Conservation (phyloP, 179 eudicot species). For the Gypsophila paniculata region DNA sequence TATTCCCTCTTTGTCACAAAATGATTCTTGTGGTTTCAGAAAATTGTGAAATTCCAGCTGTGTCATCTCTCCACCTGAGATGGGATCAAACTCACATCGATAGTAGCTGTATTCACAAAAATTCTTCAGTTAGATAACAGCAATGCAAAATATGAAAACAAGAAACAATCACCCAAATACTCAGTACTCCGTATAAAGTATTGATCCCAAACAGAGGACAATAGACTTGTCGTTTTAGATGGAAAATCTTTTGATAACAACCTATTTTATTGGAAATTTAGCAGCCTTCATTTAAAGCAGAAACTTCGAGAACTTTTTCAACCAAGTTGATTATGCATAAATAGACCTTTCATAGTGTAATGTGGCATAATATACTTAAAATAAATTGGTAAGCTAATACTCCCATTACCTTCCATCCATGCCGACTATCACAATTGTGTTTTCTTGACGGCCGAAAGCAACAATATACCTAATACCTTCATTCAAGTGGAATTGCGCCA, state of each 20-base stretch:
- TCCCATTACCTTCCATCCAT: slow-evolving; percentile 76
- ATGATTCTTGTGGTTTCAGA: slow-evolving; percentile 31
- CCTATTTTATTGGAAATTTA: too few relatives aligned
- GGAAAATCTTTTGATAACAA: too few relatives aligned
- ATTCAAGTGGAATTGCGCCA: slow-evolving; percentile 65
- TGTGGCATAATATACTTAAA: not conserved
- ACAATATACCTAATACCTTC: slow-evolving; percentile 61
- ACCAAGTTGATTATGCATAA: not conserved
- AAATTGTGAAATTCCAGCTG: slow-evolving; percentile 83
- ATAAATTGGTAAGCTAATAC: not conserved
- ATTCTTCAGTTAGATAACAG: not conserved
- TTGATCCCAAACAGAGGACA: not conserved
- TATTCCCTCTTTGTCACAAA: not conserved
- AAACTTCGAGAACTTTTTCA: not conserved
- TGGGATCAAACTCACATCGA: slow-evolving; percentile 72
- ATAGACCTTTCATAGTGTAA: too few relatives aligned
- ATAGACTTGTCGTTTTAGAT: too few relatives aligned
- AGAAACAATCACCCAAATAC: not conserved
- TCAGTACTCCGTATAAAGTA: not conserved
- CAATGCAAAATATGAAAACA: not conserved
- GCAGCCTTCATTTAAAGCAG: not conserved
- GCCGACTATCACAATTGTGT: slow-evolving; percentile 60
- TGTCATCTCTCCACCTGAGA: slow-evolving; percentile 73
- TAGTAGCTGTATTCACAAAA: slow-evolving; percentile 45
- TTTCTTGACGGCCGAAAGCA: slow-evolving; percentile 70